Evolutionary conservation across 805 yeast species (phyloP), one percentile per base, ranked within the genome.

Genomic region (Candida odintsovae): DNA sequence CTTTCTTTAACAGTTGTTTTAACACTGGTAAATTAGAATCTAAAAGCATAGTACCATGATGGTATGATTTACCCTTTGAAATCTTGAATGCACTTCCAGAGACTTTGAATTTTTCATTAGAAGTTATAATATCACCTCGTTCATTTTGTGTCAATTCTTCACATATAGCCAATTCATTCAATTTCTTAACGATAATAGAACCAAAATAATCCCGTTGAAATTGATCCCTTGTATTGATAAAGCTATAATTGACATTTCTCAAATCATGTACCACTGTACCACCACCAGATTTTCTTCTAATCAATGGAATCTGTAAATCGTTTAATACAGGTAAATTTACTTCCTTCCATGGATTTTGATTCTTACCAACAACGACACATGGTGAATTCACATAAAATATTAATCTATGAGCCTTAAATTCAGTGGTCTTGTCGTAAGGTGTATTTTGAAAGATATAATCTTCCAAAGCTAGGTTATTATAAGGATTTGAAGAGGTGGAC

Each of bases 261-360:
- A 72, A 53, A 64, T 92, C 99, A 62, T 94, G 99, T 11, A 90
- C 96, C 1, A 94, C 99, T 0, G 97, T 81, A 0, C 99, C 99
- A 2, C 99, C 99, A 0, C 99, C 99, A 9, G 94, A 83, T 41
- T 76, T 69, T 46, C 99, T 71, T 54, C 99, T 71, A 6, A 94
- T 61, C 8, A 90, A 59, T 0, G 95, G 92, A 22, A 87, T 72
- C 3, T 69, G 68, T 4, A 76, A 62, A 1, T 69, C 53, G 4
- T 72, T 66, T 6, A 86, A 66, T 13, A 78, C 58, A 0, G 78
- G 73, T 3, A 94, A 47, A 56, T 87, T 86, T 36, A 82, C 75
- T 61, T 94, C 99, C 48, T 81, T 78, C 88, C 92, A 92, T 3
- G 97, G 95, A 52, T 90, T 94, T 65, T 94, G 99, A 60, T 94